A percentile compares a stretch with the other conserved stretches of the same genome.
Conservation (phyloP, 2,329 filamentous ascomycete genomes). For the Pyrenophora graminea region DNA sequence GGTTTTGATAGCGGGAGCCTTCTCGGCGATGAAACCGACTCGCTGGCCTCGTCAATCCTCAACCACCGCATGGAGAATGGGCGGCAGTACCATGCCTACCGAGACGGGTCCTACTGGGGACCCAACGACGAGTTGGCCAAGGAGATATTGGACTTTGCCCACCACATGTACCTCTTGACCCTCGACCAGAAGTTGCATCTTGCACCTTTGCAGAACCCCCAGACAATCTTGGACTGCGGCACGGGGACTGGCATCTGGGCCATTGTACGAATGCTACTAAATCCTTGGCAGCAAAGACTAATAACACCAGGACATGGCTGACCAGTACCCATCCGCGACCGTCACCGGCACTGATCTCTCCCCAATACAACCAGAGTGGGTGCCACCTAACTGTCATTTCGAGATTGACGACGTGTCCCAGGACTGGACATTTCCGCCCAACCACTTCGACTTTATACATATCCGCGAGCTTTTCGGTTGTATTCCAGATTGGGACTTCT, state of each 20-base stretch:
- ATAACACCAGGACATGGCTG: slow-evolving; percentile 28
- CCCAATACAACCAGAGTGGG: slow-evolving; percentile 55
- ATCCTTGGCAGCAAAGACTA: not conserved
- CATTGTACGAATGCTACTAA: slow-evolving; percentile 24
- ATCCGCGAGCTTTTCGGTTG: slow-evolving; percentile 52
- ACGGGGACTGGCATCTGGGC: slow-evolving; percentile 47
- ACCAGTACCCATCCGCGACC: slow-evolving; percentile 35
- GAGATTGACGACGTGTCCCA: slow-evolving; percentile 53
- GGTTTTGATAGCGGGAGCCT: slow-evolving; percentile 45
- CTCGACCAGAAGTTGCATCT: slow-evolving; percentile 42
- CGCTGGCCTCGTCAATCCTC: slow-evolving; percentile 42
- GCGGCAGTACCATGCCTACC: slow-evolving; percentile 44
- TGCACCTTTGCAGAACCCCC: slow-evolving; percentile 38
- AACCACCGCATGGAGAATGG: slow-evolving; percentile 47
- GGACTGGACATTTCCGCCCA: slow-evolving; percentile 47
- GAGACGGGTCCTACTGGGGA: slow-evolving; percentile 46
- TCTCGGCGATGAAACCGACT: slow-evolving; percentile 43
- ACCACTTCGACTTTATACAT: slow-evolving; percentile 53
- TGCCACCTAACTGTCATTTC: slow-evolving; percentile 53
- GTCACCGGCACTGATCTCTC: slow-evolving; percentile 54
- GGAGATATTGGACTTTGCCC: slow-evolving; percentile 52
- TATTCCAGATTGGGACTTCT: slow-evolving; percentile 53
- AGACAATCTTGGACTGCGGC: slow-evolving; percentile 41
- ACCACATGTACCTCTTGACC: slow-evolving; percentile 45
- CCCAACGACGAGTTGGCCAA: slow-evolving; percentile 52